Conservation (phyloP, 768 basidiomycete genomes). For the Hirschioporus abietinus region DNA sequence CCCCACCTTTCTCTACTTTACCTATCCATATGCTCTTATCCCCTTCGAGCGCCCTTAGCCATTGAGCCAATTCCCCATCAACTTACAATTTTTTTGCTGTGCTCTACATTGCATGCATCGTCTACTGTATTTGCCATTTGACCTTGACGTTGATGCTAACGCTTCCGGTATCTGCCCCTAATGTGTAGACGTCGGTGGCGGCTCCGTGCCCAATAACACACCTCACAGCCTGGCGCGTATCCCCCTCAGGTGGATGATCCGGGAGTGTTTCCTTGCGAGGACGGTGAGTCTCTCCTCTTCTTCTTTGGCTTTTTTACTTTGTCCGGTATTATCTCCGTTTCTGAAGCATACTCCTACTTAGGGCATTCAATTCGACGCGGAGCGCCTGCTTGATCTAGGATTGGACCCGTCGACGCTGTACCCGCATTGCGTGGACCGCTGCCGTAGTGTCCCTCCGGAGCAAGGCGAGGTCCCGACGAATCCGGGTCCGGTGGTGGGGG, state of each 20-base stretch:
- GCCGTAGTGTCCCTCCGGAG: not conserved
- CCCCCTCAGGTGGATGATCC: slow-evolving; percentile 32
- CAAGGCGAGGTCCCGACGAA: not conserved
- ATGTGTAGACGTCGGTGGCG: slow-evolving; percentile 27
- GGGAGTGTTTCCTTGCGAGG: slow-evolving; percentile 34
- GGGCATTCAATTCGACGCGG: slow-evolving; percentile 34
- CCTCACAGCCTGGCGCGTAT: slow-evolving; percentile 23
- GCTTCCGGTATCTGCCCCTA: not conserved
- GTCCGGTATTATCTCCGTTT: not conserved
- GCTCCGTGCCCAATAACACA: slow-evolving; percentile 20
- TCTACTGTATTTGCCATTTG: not conserved
- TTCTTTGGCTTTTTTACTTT: too few species aligned
- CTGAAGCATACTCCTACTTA: too few species aligned
- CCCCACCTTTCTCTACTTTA: too few species aligned
- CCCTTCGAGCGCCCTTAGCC: too few species aligned
- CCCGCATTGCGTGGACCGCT: slow-evolving; percentile 16
- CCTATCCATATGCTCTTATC: too few species aligned
- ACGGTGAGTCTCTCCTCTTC: slow-evolving; percentile 20
- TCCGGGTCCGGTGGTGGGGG: not conserved
- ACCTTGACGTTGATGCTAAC: not conserved
- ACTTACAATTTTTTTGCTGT: too few species aligned
- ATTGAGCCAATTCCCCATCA: too few species aligned
- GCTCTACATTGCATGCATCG: too few species aligned
- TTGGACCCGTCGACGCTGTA: slow-evolving; percentile 20
- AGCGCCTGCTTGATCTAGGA: slow-evolving; percentile 19